Conservation (phyloP, 176 grass and related monocot species). For the Paspalum vaginatum region DNA sequence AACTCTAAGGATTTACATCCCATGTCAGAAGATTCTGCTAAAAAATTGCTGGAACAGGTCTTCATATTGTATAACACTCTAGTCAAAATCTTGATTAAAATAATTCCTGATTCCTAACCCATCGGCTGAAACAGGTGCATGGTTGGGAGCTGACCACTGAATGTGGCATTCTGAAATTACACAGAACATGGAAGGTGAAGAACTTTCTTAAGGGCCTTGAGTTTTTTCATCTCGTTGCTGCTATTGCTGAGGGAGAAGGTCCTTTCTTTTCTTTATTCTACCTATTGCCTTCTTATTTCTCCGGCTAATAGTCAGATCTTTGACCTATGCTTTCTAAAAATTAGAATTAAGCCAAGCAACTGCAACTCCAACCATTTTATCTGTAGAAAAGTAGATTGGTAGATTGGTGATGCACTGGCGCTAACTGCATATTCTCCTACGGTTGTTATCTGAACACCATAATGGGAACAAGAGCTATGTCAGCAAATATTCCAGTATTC, state of each 20-base stretch:
- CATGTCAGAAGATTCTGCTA: conserved; percentile 87
- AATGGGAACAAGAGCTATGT: not conserved
- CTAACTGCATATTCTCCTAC: not conserved
- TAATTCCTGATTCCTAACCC: conserved; percentile 3
- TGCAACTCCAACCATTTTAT: not conserved
- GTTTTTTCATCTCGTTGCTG: conserved; percentile 84
- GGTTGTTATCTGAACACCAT: conserved; percentile 9
- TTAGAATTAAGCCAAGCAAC: not conserved
- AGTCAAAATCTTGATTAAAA: conserved; percentile 4
- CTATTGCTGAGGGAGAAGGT: conserved; percentile 89
- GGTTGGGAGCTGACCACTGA: conserved; percentile 67
- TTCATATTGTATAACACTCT: conserved; percentile 5
- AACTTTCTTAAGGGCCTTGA: conserved; percentile 88
- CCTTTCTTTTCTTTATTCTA: conserved; percentile 19
- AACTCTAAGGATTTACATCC: conserved; percentile 67
- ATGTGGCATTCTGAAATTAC: conserved; percentile 65
- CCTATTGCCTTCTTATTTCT: not conserved
- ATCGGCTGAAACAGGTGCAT: conserved; percentile 58
- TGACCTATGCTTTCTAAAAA: not conserved
- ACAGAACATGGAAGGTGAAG: conserved; percentile 81
- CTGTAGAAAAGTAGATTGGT: too few relatives aligned
- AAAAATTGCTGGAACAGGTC: conserved; percentile 70
- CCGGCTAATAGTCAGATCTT: not conserved
- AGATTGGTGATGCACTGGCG: too few relatives aligned
- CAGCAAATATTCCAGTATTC: not conserved